Conservation (phyloP, 352 stramenopile genomes). For the Thalassiosira oceanica region DNA sequence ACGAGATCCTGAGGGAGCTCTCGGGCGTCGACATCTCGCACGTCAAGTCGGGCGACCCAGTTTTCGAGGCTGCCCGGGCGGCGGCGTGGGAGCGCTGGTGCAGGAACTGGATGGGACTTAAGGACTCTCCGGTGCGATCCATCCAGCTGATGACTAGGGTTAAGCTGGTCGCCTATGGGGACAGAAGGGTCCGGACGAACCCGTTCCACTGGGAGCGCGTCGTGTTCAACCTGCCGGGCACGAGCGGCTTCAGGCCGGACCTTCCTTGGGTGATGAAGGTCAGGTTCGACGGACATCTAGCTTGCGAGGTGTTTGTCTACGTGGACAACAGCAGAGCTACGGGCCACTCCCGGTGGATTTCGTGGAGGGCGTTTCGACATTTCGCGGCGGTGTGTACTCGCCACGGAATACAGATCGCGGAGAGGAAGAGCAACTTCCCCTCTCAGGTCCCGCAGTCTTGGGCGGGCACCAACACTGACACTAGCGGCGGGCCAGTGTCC, state of each 20-base stretch:
- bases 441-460: background rate
- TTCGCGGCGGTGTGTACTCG: background rate
- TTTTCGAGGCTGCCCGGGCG: background rate
- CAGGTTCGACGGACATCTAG: constrained; percentile 1
- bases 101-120: constrained; percentile 32
- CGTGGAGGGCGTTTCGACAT: background rate
- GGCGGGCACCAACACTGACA: constrained; percentile 1
- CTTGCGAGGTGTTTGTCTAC: constrained; percentile 11
- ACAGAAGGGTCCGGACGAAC: background rate
- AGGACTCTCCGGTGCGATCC: constrained; percentile 18
- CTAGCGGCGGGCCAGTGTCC: background rate
- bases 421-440: background rate
- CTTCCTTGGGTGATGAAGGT: constrained; percentile 16
- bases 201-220: constrained; percentile 19
- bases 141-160: background rate
- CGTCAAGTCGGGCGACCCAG: background rate
- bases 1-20: background rate
- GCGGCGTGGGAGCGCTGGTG: constrained; percentile 19
- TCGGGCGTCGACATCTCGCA: constrained; percentile 28
- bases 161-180: constrained; percentile 5
- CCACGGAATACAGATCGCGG: constrained; percentile 2
- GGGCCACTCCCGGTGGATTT: background rate
- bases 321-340: constrained; percentile 3
- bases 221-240: constrained; percentile 17
- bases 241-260: background rate